Evolutionary conservation across 2,329 filamentous ascomycete species (phyloP), one percentile per base, ranked within the genome.

Genomic region (Neofusicoccum sp.): DNA sequence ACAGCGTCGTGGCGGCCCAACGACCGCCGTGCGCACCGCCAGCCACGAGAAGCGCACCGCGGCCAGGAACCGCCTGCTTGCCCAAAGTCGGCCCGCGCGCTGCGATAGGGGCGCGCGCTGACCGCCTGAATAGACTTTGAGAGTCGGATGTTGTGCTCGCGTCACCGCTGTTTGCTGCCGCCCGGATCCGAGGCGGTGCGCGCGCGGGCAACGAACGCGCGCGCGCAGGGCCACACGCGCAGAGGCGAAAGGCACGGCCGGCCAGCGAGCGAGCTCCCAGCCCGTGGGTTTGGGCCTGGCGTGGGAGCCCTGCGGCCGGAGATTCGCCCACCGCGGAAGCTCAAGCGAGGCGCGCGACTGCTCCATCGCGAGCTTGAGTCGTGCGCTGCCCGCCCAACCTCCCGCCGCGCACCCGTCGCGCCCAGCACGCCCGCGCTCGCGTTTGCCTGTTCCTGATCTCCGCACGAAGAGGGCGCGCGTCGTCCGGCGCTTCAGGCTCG

Each of bases 361-460:
- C 29, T 44, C 54, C 54, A 58, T 47, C 41, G 54, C 54, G 41
- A 45, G 54, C 54, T 33, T 45, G 54, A 58, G 54, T 47, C 39
- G 54, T 58, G 54, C 41, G 54, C 54, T 58, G 54, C 54, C 54
- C 54, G 54, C 54, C 54, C 54, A 45, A 58, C 54, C 43, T 56
- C 56, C 44, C 56, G 31, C 56, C 41, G 43, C 37, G 43, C 56
- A 56, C 52, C 37, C 37, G 37, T 56, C 29, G 33, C 29, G 47
- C 47, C 47, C 44, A 47, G 44, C 44, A 29, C 44, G 44, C 44
- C 16, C 44, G 22, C 29, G 22, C 22, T 12, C 52, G 52, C 39
- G 54, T 45, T 45, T 45, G 41, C 54, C 41, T 58, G 56, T 60
- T 60, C 56, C 56, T 60, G 56, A 60, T 60, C 56, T 60, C 56